Conservation (phyloP, 1,284 basidiomycete species). For the Sporisorium exsertum region DNA sequence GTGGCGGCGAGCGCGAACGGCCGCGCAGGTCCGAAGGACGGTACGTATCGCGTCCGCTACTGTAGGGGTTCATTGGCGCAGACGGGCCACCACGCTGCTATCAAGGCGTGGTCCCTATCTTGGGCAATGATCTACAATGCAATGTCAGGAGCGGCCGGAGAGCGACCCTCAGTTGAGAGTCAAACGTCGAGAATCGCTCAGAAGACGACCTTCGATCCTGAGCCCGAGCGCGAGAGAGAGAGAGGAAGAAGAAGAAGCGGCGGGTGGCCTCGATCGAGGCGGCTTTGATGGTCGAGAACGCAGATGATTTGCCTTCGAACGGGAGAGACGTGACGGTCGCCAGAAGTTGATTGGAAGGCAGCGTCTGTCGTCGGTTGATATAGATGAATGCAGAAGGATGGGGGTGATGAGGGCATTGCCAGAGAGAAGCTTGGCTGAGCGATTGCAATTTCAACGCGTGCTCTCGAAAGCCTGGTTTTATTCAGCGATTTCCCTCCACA, state of each 20-base stretch:
- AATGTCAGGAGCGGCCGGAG: not conserved
- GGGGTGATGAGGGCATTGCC: conserved; percentile 13
- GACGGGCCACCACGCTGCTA: conserved; percentile 4
- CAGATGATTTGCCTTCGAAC: too few relatives aligned
- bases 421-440: not conserved
- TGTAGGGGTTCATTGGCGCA: conserved; percentile 13
- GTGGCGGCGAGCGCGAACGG: conserved; percentile 23
- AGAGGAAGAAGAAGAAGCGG: not conserved
- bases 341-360: too few relatives aligned
- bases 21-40: conserved; percentile 13
- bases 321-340: too few relatives aligned
- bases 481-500: not conserved
- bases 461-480: not conserved
- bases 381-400: not conserved
- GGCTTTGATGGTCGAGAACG: not conserved
- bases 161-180: not conserved
- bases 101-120: not conserved
- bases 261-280: not conserved
- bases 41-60: conserved; percentile 14
- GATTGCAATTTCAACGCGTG: not conserved
- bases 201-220: not conserved
- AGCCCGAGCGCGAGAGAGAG: not conserved
- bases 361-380: not conserved
- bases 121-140: not conserved
- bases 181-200: not conserved